Conservation (phyloP, 2,329 filamentous ascomycete genomes). For the Polychaeton citri region DNA sequence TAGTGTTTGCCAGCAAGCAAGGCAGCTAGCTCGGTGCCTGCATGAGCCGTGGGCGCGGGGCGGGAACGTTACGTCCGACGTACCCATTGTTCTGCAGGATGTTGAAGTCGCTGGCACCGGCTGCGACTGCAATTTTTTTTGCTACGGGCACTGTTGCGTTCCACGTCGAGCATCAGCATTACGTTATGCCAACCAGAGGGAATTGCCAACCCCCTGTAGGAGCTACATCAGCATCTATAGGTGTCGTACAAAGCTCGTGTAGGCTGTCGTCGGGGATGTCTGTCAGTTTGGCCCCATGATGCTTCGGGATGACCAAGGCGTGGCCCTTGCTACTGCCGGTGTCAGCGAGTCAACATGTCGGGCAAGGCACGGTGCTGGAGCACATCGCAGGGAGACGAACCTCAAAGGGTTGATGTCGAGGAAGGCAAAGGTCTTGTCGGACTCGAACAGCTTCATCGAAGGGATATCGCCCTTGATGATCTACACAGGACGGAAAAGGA, state of each 20-base stretch:
- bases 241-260: conserved; percentile 55
- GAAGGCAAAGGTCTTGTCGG: conserved; percentile 84
- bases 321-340: conserved; percentile 1
- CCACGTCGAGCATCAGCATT: too few relatives aligned
- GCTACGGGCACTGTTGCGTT: conserved; percentile 51
- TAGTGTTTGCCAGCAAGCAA: too few relatives aligned
- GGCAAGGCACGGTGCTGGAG: too few relatives aligned
- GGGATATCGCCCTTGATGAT: conserved; percentile 58
- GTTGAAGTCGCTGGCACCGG: conserved; percentile 72
- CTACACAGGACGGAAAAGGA: not conserved
- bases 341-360: too few relatives aligned
- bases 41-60: too few relatives aligned
- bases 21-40: too few relatives aligned
- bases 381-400: not conserved
- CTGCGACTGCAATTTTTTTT: conserved; percentile 72
- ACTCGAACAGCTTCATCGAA: conserved; percentile 91
- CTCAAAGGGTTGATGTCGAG: conserved; percentile 80
- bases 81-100: conserved; percentile 82
- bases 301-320: conserved; percentile 79
- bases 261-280: conserved; percentile 89
- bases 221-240: too few relatives aligned
- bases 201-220: too few relatives aligned
- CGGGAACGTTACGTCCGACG: too few relatives aligned
- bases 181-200: too few relatives aligned
- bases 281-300: conserved; percentile 78